A percentile compares a stretch with the other conserved stretches of the same genome.
Evolutionary conservation across 1,139 yeast genomes (phyloP).

Genomic region (Nadsonia starkeyi-henricii): DNA sequence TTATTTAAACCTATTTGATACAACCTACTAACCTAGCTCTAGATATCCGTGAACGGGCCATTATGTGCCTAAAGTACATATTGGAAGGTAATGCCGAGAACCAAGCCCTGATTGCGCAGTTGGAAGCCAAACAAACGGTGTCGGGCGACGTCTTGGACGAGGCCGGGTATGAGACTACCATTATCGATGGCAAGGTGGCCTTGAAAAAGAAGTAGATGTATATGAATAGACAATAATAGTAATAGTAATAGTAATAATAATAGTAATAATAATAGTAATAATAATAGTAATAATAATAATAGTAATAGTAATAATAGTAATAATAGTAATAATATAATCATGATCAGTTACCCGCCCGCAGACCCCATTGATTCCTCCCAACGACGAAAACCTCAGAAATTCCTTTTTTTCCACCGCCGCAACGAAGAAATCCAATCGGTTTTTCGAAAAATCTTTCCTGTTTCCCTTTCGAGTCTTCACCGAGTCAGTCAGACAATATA

Average conservation of each 20-base stretch:
- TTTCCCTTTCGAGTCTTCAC: neutral
- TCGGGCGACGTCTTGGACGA: conserved; percentile 36
- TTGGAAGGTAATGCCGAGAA: conserved; percentile 50
- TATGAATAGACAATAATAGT: neutral
- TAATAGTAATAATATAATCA: too few relatives aligned
- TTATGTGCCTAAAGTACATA: conserved; percentile 62
- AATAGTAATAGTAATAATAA: neutral
- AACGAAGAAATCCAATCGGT: neutral
- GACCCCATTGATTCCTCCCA: neutral
- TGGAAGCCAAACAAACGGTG: conserved; percentile 44
- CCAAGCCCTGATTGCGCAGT: conserved; percentile 55
- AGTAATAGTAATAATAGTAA: conserved; percentile 2
- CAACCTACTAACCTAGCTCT: too few relatives aligned
- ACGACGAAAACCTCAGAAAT: neutral
- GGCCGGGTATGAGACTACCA: conserved; percentile 47
- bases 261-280: conserved; percentile 1
- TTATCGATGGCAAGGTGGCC: conserved; percentile 40
- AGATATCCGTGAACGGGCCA: conserved; percentile 64
- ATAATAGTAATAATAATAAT: neutral
- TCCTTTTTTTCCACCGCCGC: neutral
- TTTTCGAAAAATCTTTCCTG: neutral
- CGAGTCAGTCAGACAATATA: neutral
- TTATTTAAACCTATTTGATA: neutral
- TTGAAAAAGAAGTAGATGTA: conserved; percentile 19
- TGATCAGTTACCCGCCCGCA: neutral